Base-by-base conservation (phyloP, 148 eudicot species). In the Pouteria glomerata region DNA sequence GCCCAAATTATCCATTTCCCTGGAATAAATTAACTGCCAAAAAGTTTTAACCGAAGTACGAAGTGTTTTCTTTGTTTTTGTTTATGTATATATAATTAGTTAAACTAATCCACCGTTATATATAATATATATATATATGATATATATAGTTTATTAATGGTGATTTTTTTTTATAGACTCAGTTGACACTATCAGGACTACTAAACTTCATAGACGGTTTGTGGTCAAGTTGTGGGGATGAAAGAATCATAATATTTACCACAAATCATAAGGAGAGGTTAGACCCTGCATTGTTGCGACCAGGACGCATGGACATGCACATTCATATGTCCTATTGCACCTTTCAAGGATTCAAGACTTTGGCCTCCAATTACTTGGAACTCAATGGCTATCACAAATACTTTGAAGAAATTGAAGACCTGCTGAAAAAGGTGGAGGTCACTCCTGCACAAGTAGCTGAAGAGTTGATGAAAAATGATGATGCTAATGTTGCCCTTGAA, bases 251-350 rank as follows among this genome's bases (percentile, higher is more conserved):
- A 18, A 56, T 74, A 37, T 74, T 74, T 19, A 74, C 77, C 0
- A 65, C 77, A 0, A 69, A 76, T 66, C 41, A 70, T 41, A 76
- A 61, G 24, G 69, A 76, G 8, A 70, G 35, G 26, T 44, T 70
- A 39, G 74, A 76, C 59, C 79, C 74, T 1, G 79, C 79, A 48
- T 63, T 76, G 45, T 19, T 76, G 34, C 47, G 79, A 3, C 79
- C 74, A 0, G 79, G 74, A 6, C 70, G 79, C 15, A 76, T 70
- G 79, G 79, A 76, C 31, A 33, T 76, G 74, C 79, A 76, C 45
- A 70, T 76, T 23, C 74, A 69, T 59, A 68, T 74, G 77, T 62
- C 79, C 0, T 76, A 69, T 23, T 69, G 68, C 26, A 75, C 61
- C 23, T 61, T 61, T 19, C 13, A 8, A 35, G 78, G 68, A 57